phyloP scores from a whole-genome alignment of 768 basidiomycete genomes.

The Naematelia encephala region DNA sequence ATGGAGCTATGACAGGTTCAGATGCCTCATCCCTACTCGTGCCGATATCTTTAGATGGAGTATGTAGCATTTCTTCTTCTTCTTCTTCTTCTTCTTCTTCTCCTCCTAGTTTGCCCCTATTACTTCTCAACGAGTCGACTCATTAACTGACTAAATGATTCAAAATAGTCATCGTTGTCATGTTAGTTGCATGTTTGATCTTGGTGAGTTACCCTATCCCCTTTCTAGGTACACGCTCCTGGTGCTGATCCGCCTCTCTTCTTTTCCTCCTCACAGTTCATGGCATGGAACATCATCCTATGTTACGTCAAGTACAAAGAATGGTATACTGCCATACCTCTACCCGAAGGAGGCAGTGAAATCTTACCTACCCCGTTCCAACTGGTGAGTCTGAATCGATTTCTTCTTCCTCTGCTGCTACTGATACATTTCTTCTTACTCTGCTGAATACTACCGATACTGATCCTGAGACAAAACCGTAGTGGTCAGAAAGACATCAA shows the following conservation, averaged over 20 bases:
- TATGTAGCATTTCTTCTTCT: not conserved
- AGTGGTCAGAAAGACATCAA: slow-evolving; percentile 24
- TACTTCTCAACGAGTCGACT: no score
- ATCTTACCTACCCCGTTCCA: slow-evolving; percentile 30
- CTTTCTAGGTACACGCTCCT: not conserved
- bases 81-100: no score
- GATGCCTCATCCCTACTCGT: not conserved
- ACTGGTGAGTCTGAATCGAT: slow-evolving; percentile 17
- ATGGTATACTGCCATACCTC: slow-evolving; percentile 32
- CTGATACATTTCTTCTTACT: not conserved
- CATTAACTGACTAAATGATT: no score
- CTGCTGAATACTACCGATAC: not conserved
- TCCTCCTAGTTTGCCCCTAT: no score
- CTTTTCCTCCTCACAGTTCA: slow-evolving; percentile 17
- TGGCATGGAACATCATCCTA: slow-evolving; percentile 17
- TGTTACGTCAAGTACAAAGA: slow-evolving; percentile 39
- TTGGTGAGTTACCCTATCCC: not conserved
- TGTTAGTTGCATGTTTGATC: not conserved
- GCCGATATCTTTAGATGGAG: not conserved
- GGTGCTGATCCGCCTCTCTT: not conserved
- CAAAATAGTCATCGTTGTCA: not conserved
- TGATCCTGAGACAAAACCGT: not conserved
- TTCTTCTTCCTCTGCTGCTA: not conserved
- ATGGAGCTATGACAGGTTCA: not conserved
- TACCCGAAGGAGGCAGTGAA: slow-evolving; percentile 13